Evolutionary conservation across 345 rosid genomes (phyloP).

Genomic region (Citrus sp.): DNA sequence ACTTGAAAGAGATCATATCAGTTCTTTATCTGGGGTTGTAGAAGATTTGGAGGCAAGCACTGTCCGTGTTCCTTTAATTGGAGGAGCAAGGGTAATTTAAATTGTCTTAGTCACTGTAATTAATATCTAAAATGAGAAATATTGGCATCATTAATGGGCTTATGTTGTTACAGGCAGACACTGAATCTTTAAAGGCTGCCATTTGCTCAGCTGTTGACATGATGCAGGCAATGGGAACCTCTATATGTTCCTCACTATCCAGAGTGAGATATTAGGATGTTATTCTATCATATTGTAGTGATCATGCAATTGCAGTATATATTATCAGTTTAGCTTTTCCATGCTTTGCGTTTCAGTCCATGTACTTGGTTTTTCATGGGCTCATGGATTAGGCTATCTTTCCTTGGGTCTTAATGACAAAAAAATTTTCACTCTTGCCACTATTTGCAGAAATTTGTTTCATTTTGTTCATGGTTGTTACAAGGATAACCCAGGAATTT

Average conservation of each 20-base stretch:
- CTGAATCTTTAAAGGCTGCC: constrained; percentile 70
- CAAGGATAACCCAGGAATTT: background rate
- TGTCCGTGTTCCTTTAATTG: constrained; percentile 81
- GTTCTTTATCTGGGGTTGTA: constrained; percentile 72
- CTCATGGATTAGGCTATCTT: background rate
- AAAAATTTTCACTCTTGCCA: background rate
- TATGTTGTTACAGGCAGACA: constrained; percentile 59
- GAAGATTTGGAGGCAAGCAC: constrained; percentile 93
- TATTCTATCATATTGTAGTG: background rate
- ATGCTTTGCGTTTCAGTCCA: background rate
- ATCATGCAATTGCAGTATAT: background rate
- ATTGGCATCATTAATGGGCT: constrained; percentile 16
- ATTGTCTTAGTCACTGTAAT: background rate
- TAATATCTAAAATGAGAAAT: constrained; percentile 12
- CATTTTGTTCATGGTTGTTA: background rate
- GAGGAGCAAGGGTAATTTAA: constrained; percentile 73
- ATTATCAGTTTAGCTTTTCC: background rate
- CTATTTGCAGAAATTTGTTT: background rate
- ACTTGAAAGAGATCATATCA: constrained; percentile 72
- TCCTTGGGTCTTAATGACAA: background rate
- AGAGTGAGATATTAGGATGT: constrained; percentile 48
- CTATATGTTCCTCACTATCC: constrained; percentile 60
- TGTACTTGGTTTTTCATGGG: background rate
- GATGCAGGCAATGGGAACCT: constrained; percentile 86
- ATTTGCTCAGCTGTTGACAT: constrained; percentile 88